These are phyloP conservation scores for Pleodorina starrii DNA, from an alignment of 139 green algal species.

Conservation along the genomic window DNA sequence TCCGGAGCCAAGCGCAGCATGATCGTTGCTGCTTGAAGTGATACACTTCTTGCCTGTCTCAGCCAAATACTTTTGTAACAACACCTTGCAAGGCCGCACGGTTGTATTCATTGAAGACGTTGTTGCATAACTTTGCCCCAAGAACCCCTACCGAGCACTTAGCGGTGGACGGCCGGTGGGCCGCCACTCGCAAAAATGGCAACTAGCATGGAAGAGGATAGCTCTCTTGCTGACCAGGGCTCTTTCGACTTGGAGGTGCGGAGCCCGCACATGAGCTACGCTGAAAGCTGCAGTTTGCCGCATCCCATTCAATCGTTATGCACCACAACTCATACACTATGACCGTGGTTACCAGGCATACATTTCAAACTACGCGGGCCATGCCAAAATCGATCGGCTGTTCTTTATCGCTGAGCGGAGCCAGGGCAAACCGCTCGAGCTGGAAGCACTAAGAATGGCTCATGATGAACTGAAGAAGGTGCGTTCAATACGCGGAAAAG, in stretches of 20 bases:
- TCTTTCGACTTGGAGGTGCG: conserved; percentile 64
- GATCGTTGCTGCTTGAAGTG: too few relatives aligned
- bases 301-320: not conserved
- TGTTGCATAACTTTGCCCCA: too few relatives aligned
- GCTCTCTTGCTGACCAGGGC: conserved; percentile 5
- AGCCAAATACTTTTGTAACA: too few relatives aligned
- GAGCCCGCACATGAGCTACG: not conserved
- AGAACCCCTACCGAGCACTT: not conserved
- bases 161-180: conserved; percentile 13
- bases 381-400: conserved; percentile 81
- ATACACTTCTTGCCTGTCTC: too few relatives aligned
- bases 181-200: conserved; percentile 17
- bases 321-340: not conserved
- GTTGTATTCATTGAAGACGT: too few relatives aligned
- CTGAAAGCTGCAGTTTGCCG: not conserved
- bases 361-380: conserved; percentile 77
- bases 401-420: conserved; percentile 81
- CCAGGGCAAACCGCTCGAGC: conserved; percentile 69
- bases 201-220: conserved; percentile 53
- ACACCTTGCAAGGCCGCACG: too few relatives aligned
- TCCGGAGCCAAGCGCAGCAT: too few relatives aligned
- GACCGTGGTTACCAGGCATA: conserved; percentile 71
- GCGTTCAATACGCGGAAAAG: too few relatives aligned
- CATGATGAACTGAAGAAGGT: conserved; percentile 82
- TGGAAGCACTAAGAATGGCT: conserved; percentile 83